These are phyloP conservation scores for Ophiognomonia clavigignenti-juglandacearum DNA, from an alignment of 2,329 filamentous ascomycete species.

Conservation along the genomic window DNA sequence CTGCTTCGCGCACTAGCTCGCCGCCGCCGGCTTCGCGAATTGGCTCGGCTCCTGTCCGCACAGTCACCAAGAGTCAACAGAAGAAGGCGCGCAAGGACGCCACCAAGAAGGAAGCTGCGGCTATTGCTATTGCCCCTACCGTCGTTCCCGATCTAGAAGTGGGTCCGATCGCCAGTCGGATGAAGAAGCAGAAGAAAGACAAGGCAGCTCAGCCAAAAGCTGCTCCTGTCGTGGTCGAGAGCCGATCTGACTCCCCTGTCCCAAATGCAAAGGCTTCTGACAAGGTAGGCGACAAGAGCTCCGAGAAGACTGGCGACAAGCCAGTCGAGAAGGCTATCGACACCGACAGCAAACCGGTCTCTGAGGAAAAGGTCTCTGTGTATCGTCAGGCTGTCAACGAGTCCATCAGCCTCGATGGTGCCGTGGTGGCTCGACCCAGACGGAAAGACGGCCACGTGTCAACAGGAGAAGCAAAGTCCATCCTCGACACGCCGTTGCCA, in stretches of 20 bases:
- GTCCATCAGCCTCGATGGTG: constrained; percentile 15
- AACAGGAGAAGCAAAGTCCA: constrained; percentile 6
- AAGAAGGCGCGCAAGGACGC: constrained; percentile 71
- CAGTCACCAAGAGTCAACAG: constrained; percentile 72
- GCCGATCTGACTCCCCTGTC: constrained; percentile 8
- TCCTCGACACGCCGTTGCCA: constrained; percentile 8
- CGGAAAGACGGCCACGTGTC: constrained; percentile 8
- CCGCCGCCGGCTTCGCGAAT: constrained; percentile 59
- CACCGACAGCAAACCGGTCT: background rate
- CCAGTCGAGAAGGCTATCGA: constrained; percentile 13
- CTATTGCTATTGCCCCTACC: constrained; percentile 42
- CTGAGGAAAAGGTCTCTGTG: constrained; percentile 13
- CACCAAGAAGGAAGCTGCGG: constrained; percentile 57
- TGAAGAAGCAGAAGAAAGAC: constrained; percentile 83
- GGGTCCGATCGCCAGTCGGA: constrained; percentile 71
- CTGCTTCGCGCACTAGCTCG: constrained; percentile 63
- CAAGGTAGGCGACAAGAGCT: constrained; percentile 6
- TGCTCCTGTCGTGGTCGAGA: constrained; percentile 4
- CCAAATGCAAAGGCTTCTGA: constrained; percentile 1
- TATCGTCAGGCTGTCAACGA: constrained; percentile 17
- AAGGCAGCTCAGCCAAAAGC: constrained; percentile 33
- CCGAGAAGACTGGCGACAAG: constrained; percentile 17
- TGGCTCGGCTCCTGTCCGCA: constrained; percentile 63
- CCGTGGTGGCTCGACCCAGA: constrained; percentile 8
- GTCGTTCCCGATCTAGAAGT: constrained; percentile 51